A percentile compares a stretch with the other conserved stretches of the same genome.
phyloP scores from a whole-genome alignment of 2,329 filamentous ascomycete species.

The Tolypocladium tundrense region DNA sequence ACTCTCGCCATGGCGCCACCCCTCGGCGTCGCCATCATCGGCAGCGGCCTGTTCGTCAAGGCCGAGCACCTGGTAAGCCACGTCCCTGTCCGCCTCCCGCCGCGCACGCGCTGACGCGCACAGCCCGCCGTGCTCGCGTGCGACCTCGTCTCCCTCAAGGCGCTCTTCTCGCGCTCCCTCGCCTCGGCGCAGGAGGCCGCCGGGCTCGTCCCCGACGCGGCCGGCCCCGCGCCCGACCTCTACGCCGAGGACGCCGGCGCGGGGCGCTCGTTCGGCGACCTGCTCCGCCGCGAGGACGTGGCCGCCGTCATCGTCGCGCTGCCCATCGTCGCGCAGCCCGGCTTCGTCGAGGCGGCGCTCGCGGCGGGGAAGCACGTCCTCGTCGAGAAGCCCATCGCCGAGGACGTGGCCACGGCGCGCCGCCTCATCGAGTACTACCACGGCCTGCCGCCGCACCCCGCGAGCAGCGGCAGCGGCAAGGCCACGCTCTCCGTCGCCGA shows the following conservation, averaged over 20 bases:
- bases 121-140: constrained; percentile 49
- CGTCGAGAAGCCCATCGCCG: constrained; percentile 58
- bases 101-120: not conserved
- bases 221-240: constrained; percentile 26
- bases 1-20: constrained; percentile 19
- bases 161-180: constrained; percentile 55
- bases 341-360: constrained; percentile 46
- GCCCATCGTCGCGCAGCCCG: constrained; percentile 51
- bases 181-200: constrained; percentile 41
- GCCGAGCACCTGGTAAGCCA: constrained; percentile 41
- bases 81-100: constrained; percentile 4
- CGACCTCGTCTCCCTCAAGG: constrained; percentile 43
- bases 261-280: constrained; percentile 35
- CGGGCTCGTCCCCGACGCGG: constrained; percentile 22
- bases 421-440: constrained; percentile 27
- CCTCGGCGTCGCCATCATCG: constrained; percentile 49
- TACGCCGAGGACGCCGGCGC: constrained; percentile 46
- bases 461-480: too few species aligned
- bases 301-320: constrained; percentile 47
- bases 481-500: constrained; percentile 54
- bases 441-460: constrained; percentile 4
- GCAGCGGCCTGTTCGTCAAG: constrained; percentile 52
- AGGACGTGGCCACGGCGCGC: constrained; percentile 38
- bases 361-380: constrained; percentile 60
- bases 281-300: constrained; percentile 45